Evolutionary conservation across 352 stramenopile species (phyloP), one percentile per base, ranked within the genome.

Genomic region (Phytophthora sojae): DNA sequence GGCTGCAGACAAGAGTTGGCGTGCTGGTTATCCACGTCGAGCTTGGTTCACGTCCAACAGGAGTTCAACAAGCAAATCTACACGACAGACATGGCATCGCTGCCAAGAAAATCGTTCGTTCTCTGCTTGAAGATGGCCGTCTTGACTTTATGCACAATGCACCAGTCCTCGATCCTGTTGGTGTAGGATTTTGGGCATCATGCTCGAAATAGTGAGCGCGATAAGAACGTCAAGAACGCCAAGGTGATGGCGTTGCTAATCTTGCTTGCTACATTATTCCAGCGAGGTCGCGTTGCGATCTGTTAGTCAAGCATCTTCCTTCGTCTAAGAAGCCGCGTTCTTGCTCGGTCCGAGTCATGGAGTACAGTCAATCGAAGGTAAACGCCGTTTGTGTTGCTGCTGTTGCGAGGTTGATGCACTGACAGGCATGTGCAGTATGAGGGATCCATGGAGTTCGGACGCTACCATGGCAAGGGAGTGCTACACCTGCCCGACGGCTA

Each of bases 401-500:
- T 42, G 14, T 15, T 15, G 39, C 17, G 4, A 21, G 12, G 39
- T 49, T 21, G 12, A 9, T 49, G 21, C 39, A 42, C 35, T 42
- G 14, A 42, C 35, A 42, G 11, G 11, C 35, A 32, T 56, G 21
- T 62, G n/a, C 50, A 92, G 85, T 91, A 91, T 65, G 77, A 88
- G 71, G 85, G 85, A 8, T 74, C 64, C 47, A 84, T 64, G 19
- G 79, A 80, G 35, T 93, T 91, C 53, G 83, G 85, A 15, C 82
- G 85, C 4, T 91, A 82, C 66, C 85, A 82, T n/a, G 83, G 85
- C 0, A 75, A 80, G 5, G 85, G 83, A 4, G 76, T 83, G 30
- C 57, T 93, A 29, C 73, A 90, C 19, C 71, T 93, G 12, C 50
- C 80, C 4, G 82, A 93, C 44, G 86, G 86, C 14, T 89, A 81